Conservation (phyloP, 2,329 filamentous ascomycete species). For the Trichocomaceae sp. region DNA sequence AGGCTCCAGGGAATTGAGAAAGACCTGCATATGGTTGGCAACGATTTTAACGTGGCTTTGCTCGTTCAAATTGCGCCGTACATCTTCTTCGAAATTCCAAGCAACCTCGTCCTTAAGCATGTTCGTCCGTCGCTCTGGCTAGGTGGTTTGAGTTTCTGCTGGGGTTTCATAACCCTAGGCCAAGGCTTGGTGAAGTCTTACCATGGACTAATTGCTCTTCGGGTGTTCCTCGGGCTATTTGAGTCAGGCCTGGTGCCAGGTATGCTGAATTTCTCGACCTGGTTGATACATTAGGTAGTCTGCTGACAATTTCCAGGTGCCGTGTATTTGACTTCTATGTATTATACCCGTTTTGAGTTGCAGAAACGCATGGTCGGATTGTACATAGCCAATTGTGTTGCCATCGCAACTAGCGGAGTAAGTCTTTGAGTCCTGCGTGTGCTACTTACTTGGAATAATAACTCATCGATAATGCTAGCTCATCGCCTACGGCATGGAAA, state of each 20-base stretch:
- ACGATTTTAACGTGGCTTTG: constrained; percentile 64
- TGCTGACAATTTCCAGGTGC: constrained; percentile 25
- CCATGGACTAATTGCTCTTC: constrained; percentile 50
- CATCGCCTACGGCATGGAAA: constrained; percentile 53
- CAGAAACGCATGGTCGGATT: constrained; percentile 62
- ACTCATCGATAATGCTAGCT: constrained; percentile 29
- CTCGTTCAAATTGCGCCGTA: constrained; percentile 67
- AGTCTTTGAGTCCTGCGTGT: background rate
- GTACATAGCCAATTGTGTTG: constrained; percentile 63
- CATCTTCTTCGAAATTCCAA: constrained; percentile 65
- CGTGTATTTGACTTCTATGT: constrained; percentile 65
- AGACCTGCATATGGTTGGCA: constrained; percentile 53
- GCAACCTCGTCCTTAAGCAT: constrained; percentile 62
- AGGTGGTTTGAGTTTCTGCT: constrained; percentile 38
- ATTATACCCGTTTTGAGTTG: constrained; percentile 64
- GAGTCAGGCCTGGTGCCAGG: constrained; percentile 70
- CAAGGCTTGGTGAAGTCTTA: constrained; percentile 59
- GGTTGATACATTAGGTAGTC: background rate
- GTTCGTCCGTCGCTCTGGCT: constrained; percentile 67
- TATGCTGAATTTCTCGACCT: constrained; percentile 22
- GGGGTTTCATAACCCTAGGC: constrained; percentile 53
- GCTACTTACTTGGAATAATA: background rate
- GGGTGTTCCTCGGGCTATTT: constrained; percentile 62
- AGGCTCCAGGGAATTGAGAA: constrained; percentile 49
- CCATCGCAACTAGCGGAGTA: constrained; percentile 61